Conservation (phyloP, 129 eudicot species). For the Oenanthe sinensis region DNA sequence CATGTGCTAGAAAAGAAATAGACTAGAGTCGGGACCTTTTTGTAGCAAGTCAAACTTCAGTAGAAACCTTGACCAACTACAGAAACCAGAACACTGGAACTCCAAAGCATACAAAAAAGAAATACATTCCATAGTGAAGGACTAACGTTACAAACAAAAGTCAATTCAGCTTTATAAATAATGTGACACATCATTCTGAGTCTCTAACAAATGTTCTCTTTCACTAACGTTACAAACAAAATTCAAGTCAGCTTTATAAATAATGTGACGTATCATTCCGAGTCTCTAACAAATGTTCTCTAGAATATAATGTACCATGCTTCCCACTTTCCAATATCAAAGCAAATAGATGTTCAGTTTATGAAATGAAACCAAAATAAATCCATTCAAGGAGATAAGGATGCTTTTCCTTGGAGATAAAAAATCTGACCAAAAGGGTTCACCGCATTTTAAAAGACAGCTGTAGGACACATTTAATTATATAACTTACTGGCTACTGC, state of each 20-base stretch:
- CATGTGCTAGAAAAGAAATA: neutral
- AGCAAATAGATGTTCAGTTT: neutral
- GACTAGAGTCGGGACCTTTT: neutral
- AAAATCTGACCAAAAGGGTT: neutral
- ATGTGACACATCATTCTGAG: neutral
- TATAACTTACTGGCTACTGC: neutral
- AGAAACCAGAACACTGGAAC: neutral
- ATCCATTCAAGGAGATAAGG: neutral
- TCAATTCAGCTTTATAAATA: neutral
- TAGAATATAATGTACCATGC: neutral
- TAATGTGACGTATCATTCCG: neutral
- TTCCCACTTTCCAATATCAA: neutral
- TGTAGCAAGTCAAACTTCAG: neutral
- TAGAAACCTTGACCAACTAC: neutral
- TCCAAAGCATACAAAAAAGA: neutral
- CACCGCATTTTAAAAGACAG: neutral
- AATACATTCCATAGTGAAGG: neutral
- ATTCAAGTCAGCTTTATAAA: neutral
- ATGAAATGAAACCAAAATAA: neutral
- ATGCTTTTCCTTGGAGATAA: neutral
- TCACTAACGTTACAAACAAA: no score
- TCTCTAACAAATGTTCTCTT: neutral
- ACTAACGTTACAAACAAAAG: neutral
- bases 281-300: neutral
- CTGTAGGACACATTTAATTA: neutral